These are phyloP conservation scores for Monilinia laxa DNA, from an alignment of 2,329 filamentous ascomycete species.

Conservation along the genomic window DNA sequence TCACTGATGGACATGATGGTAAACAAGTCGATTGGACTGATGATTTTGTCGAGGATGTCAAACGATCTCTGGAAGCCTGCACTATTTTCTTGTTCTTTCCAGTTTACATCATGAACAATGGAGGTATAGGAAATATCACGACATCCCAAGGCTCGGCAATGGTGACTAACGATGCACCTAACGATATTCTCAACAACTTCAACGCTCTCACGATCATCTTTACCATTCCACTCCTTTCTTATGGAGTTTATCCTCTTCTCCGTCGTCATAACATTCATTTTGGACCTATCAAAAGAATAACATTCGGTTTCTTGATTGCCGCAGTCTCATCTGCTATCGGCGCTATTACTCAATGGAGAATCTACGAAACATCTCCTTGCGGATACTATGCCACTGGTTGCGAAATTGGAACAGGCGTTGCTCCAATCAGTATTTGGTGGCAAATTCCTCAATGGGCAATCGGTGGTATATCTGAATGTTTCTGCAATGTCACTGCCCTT, in stretches of 20 bases:
- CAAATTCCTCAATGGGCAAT: conserved; percentile 46
- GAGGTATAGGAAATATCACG: conserved; percentile 51
- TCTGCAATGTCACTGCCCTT: conserved; percentile 59
- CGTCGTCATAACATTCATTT: conserved; percentile 63
- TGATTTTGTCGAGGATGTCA: conserved; percentile 75
- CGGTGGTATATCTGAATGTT: conserved; percentile 56
- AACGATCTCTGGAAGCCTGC: conserved; percentile 66
- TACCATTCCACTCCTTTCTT: conserved; percentile 69
- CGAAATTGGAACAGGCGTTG: conserved; percentile 28
- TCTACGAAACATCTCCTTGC: conserved; percentile 63
- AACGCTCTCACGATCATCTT: conserved; percentile 74
- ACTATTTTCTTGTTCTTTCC: conserved; percentile 61
- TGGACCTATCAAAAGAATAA: conserved; percentile 73
- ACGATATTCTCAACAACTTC: conserved; percentile 74
- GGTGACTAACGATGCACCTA: conserved; percentile 68
- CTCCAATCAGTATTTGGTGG: conserved; percentile 34
- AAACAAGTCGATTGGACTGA: conserved; percentile 73
- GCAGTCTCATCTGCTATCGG: conserved; percentile 57
- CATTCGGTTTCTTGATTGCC: conserved; percentile 65
- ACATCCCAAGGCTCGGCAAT: conserved; percentile 59
- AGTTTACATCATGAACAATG: conserved; percentile 43
- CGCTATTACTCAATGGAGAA: conserved; percentile 58
- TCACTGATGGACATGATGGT: conserved; percentile 12
- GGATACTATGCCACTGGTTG: conserved; percentile 44
- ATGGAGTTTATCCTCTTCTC: conserved; percentile 65